Evolutionary conservation across 2,329 filamentous ascomycete genomes (phyloP).

Genomic region (Pyrenophora teres): DNA sequence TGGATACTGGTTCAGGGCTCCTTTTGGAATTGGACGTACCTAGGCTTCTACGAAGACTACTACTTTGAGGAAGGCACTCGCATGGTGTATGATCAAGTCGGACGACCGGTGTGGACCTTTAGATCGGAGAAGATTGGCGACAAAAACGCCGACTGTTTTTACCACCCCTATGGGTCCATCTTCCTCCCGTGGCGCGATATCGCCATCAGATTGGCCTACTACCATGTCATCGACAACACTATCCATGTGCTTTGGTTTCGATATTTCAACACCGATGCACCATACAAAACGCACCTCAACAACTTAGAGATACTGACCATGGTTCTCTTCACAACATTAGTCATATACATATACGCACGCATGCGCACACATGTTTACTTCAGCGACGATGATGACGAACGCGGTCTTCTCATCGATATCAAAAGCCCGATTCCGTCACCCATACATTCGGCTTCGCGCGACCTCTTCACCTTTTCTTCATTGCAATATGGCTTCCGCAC

Average conservation of each 20-base stretch:
- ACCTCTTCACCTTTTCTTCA: background rate
- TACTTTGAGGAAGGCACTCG: background rate
- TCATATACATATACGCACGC: background rate
- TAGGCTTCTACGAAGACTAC: constrained; percentile 1
- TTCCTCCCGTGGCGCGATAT: constrained; percentile 3
- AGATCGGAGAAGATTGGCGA: background rate
- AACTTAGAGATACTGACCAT: background rate
- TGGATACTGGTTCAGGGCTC: background rate
- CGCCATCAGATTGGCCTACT: background rate
- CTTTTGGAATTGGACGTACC: background rate
- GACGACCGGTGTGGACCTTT: background rate
- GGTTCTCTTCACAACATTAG: background rate
- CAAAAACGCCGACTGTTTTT: accelerated
- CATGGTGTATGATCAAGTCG: background rate
- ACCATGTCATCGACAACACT: background rate
- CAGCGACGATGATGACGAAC: background rate
- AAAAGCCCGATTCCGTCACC: background rate
- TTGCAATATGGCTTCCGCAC: background rate
- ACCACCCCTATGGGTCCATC: background rate
- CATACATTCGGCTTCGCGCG: background rate
- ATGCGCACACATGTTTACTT: constrained; percentile 2
- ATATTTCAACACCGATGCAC: background rate
- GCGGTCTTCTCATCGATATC: background rate
- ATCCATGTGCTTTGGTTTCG: background rate
- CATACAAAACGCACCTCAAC: constrained; percentile 1